Evolutionary conservation across 805 yeast species (phyloP).

Genomic region (Saccharomycopsis vini): DNA sequence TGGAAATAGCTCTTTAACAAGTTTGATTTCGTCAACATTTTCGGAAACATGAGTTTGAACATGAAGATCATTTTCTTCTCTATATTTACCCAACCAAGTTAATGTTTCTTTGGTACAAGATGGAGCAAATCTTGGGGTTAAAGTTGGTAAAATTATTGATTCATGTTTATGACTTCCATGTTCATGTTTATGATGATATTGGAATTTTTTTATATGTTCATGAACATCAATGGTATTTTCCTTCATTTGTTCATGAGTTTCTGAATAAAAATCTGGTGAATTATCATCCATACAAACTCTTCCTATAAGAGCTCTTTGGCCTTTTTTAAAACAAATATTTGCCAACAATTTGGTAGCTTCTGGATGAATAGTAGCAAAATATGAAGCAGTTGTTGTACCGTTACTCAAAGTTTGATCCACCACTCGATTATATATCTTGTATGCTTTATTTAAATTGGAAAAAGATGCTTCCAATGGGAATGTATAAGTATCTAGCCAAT

Average conservation of each 20-base stretch:
- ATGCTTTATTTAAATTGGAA: conserved; percentile 44
- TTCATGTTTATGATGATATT: neutral
- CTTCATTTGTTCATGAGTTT: conserved; percentile 46
- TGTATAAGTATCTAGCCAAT: conserved; percentile 84
- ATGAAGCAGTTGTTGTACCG: conserved; percentile 91
- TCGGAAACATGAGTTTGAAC: conserved; percentile 91
- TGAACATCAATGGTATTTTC: conserved; percentile 48
- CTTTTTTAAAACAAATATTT: conserved; percentile 50
- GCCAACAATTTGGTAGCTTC: conserved; percentile 72
- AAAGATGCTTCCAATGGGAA: conserved; percentile 80
- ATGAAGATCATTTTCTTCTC: conserved; percentile 43
- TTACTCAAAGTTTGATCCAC: conserved; percentile 58
- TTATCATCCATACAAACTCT: conserved; percentile 89
- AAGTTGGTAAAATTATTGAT: conserved; percentile 50
- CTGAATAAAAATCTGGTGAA: conserved; percentile 64
- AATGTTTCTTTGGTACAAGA: conserved; percentile 62
- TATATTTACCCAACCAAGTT: conserved; percentile 51
- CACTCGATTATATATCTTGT: conserved; percentile 53
- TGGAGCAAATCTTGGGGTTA: conserved; percentile 94
- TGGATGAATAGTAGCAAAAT: conserved; percentile 82
- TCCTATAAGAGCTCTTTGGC: conserved; percentile 88
- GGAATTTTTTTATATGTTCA: conserved; percentile 37
- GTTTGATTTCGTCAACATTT: conserved; percentile 61
- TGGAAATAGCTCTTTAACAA: conserved; percentile 71
- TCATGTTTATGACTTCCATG: neutral